Base-by-base conservation (phyloP, 2,329 filamentous ascomycete genomes). In the Stachybotrys elegans region DNA sequence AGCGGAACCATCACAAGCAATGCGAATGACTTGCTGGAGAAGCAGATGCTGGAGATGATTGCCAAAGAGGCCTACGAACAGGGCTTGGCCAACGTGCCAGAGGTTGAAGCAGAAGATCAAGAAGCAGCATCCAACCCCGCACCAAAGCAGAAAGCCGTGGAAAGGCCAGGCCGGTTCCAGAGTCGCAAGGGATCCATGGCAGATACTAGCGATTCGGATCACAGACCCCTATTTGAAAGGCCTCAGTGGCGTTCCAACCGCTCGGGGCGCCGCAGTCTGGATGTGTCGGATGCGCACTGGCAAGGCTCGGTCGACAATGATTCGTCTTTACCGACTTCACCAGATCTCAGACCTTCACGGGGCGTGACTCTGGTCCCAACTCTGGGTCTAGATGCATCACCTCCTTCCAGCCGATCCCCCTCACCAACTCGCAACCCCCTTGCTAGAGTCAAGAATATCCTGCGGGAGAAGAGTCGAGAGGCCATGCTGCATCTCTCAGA, bases 351-450 rank as follows among this genome's bases (percentile, higher is more conserved):
- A 27, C 58, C 68, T 5, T 51, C 71, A 61, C 59, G 72, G 47
- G 63, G 78, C 54, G 53, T 68, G 53, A 63, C 67, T 2, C 70
- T 76, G 23, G 73, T 84, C 42, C 79, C 80, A 4, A 75, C 74
- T 12, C 77, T 83, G 47, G 76, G 76, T 19, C 73, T 78, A 50
- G 82, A 86, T 45, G 60, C 85, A 8, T 86, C 84, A 4, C 77
- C 82, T 2, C 69, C 74, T 4, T 71, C 71, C 7, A 88, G 83
- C 54, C 76, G 84, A 20, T 72, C 78, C 2, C 69, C 71, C 3
- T 88, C 86, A 6, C 84, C 85, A 22, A 67, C 70, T 0, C 76
- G 82, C 42, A 84, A 79, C 43, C 75, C 78, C 1, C 66, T 81
- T 46, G 65, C 65, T 22, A 79, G 73, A 53, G 73, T 80, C 43